phyloP scores from a whole-genome alignment of 163 green algal genomes.

The Scenedesmus sp. region DNA sequence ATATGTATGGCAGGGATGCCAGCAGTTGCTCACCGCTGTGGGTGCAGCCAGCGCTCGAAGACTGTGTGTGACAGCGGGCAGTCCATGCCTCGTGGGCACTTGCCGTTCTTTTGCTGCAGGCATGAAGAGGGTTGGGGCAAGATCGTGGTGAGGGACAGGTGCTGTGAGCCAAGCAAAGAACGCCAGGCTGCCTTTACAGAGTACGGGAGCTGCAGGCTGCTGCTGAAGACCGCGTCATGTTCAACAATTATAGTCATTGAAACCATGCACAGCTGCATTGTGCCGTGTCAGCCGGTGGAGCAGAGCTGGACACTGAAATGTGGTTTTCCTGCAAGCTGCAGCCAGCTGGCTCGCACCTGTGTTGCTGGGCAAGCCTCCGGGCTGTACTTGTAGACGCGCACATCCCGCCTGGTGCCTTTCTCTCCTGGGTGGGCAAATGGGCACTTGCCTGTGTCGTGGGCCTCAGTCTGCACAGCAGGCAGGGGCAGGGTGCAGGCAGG shows the following conservation, averaged over 20 bases:
- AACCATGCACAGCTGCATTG: not conserved
- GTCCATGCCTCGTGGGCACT: slow-evolving; percentile 5
- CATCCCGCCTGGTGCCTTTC: not conserved
- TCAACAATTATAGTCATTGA: no score
- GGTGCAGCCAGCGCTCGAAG: slow-evolving; percentile 28
- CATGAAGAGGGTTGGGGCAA: not conserved
- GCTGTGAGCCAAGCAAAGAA: not conserved
- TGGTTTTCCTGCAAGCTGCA: not conserved
- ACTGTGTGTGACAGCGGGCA: slow-evolving; percentile 19
- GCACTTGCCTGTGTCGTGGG: not conserved
- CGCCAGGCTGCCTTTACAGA: not conserved
- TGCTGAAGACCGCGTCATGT: not conserved
- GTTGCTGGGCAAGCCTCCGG: not conserved
- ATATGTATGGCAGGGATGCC: not conserved
- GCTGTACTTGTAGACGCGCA: slow-evolving; percentile 8
- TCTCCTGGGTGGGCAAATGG: not conserved
- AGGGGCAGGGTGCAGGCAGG: not conserved
- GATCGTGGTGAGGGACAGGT: no score
- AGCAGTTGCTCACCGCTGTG: not conserved
- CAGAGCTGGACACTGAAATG: not conserved
- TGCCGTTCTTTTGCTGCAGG: slow-evolving; percentile 16
- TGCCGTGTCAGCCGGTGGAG: not conserved
- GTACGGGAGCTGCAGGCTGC: not conserved
- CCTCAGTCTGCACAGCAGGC: not conserved
- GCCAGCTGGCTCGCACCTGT: not conserved